A percentile compares a stretch with the other conserved stretches of the same genome.
These are phyloP conservation scores for Barbatosphaeria neglecta DNA, from an alignment of 495 filamentous ascomycete species.

Conservation along the genomic window DNA sequence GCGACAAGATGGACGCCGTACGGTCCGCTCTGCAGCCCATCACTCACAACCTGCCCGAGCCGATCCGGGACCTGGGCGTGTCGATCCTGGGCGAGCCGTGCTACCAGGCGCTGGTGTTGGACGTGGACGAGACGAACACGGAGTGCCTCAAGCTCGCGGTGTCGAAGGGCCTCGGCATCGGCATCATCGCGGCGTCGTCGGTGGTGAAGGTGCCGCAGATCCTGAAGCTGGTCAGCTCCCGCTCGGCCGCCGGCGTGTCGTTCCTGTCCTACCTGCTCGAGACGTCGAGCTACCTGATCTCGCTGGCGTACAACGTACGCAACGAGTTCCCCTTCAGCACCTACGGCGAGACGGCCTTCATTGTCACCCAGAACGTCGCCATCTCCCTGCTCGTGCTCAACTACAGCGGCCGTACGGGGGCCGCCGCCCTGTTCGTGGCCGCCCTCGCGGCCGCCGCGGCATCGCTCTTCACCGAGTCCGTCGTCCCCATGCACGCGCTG, in stretches of 20 bases:
- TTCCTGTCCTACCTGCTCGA: constrained; percentile 90
- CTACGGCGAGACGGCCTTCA: constrained; percentile 86
- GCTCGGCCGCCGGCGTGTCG: constrained; percentile 68
- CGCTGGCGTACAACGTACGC: constrained; percentile 78
- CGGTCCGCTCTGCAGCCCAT: constrained; percentile 62
- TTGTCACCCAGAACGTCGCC: constrained; percentile 80
- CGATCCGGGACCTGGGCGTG: constrained; percentile 61
- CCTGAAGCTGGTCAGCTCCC: constrained; percentile 71
- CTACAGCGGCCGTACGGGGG: constrained; percentile 49
- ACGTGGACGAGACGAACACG: constrained; percentile 60
- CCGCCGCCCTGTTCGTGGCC: constrained; percentile 65
- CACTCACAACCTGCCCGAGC: constrained; percentile 65
- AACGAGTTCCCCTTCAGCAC: constrained; percentile 91
- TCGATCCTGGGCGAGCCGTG: constrained; percentile 72
- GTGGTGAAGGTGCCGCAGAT: constrained; percentile 96
- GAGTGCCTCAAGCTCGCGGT: constrained; percentile 77
- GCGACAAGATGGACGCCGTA: constrained; percentile 38
- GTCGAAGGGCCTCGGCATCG: constrained; percentile 84
- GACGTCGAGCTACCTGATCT: constrained; percentile 72
- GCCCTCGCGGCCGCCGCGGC: constrained; percentile 55
- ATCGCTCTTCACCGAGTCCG: constrained; percentile 53
- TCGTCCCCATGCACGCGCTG: constrained; percentile 59
- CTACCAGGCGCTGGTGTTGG: constrained; percentile 70
- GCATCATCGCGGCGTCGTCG: constrained; percentile 75
- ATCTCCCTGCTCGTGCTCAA: constrained; percentile 75